phyloP scores from a whole-genome alignment of 208 protist species.

The Trypanosoma conorhini region DNA sequence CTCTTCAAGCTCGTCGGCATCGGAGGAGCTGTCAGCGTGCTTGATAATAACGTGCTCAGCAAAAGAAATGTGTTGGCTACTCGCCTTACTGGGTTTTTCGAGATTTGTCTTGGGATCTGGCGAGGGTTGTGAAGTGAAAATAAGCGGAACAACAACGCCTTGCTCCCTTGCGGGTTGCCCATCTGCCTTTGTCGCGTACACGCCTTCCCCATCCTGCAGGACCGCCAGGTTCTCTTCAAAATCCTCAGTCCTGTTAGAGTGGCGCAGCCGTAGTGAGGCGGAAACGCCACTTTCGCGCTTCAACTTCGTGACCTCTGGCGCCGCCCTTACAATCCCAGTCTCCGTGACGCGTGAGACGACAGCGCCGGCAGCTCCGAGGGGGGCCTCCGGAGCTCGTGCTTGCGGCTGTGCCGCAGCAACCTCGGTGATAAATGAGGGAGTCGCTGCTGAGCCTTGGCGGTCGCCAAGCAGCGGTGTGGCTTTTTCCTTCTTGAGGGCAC shows the following conservation, averaged over 20 bases:
- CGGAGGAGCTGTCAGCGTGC: neutral
- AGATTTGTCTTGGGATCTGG: neutral
- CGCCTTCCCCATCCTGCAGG: slow-evolving; percentile 45
- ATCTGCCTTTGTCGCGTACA: slow-evolving; percentile 38
- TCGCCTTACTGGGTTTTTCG: slow-evolving; percentile 14
- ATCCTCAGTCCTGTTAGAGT: slow-evolving; percentile 45
- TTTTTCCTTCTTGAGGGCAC: slow-evolving; percentile 47
- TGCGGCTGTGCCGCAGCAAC: slow-evolving; percentile 45
- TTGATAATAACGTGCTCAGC: slow-evolving; percentile 3
- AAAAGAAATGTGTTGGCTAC: slow-evolving; percentile 17
- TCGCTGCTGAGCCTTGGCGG: neutral
- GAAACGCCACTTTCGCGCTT: slow-evolving; percentile 45
- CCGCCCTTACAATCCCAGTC: slow-evolving; percentile 33
- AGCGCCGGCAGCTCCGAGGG: slow-evolving; percentile 14
- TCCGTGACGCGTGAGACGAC: neutral
- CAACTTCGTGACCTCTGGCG: slow-evolving; percentile 47
- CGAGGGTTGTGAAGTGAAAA: neutral
- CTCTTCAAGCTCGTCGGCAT: slow-evolving; percentile 30
- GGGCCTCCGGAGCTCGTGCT: slow-evolving; percentile 43
- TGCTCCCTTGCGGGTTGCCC: neutral
- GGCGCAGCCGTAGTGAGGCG: slow-evolving; percentile 26
- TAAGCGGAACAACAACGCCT: neutral
- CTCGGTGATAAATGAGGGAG: slow-evolving; percentile 28
- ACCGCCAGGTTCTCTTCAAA: slow-evolving; percentile 33
- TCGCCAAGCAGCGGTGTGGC: neutral